Percentiles rank a stretch among this genome's conserved stretches.
These are phyloP conservation scores for Kazachstania taianensis DNA, from an alignment of 805 yeast genomes.

Conservation along the genomic window DNA sequence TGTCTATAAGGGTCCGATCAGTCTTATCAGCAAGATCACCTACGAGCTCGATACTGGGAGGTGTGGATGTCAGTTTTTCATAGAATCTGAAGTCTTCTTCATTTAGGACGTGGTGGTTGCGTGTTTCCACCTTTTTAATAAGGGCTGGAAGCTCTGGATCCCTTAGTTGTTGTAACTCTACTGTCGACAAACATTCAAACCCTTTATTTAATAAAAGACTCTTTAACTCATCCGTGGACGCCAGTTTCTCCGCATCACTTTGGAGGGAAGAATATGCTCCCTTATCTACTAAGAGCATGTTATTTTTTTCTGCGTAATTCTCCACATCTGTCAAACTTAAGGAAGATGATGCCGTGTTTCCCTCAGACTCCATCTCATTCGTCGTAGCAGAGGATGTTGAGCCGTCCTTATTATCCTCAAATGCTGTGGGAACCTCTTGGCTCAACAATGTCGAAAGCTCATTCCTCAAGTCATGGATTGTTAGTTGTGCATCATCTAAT, in stretches of 20 bases:
- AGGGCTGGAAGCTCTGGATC: slow-evolving; percentile 2
- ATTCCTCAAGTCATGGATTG: slow-evolving; percentile 1
- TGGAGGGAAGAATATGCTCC: background rate
- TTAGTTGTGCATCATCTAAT: background rate
- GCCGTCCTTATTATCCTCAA: background rate
- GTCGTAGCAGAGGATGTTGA: background rate
- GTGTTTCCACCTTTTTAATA: background rate
- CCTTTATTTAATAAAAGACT: background rate
- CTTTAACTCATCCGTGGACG: slow-evolving; percentile 1
- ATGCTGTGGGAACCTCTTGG: background rate
- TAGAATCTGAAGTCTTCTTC: background rate
- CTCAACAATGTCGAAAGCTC: slow-evolving; percentile 1
- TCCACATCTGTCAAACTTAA: slow-evolving; percentile 1
- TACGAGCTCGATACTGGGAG: slow-evolving; percentile 1
- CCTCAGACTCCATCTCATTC: background rate
- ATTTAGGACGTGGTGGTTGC: background rate
- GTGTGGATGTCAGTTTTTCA: background rate
- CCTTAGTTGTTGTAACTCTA: background rate
- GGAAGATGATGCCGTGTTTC: background rate
- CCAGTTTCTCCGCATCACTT: slow-evolving; percentile 1
- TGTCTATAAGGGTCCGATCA: slow-evolving; percentile 3
- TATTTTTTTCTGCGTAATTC: slow-evolving; percentile 1
- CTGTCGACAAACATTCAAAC: background rate
- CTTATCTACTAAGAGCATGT: slow-evolving; percentile 1
- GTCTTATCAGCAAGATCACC: background rate